Conservation (phyloP, 495 filamentous ascomycete species). For the Aspergillus steynii region DNA sequence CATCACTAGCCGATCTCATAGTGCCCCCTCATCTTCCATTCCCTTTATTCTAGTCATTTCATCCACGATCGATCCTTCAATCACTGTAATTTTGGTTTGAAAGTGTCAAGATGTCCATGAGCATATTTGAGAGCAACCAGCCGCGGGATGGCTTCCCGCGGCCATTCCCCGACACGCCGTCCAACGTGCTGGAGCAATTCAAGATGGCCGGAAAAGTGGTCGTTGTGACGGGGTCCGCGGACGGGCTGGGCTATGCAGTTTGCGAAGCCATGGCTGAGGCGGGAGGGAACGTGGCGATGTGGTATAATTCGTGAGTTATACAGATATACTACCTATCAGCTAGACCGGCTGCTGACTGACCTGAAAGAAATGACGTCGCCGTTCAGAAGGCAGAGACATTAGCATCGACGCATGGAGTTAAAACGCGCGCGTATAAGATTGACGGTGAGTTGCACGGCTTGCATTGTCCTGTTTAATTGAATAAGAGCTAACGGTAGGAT, state of each 20-base stretch:
- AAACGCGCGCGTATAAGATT: conserved; percentile 39
- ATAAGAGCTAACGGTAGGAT: background rate
- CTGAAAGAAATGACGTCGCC: conserved; percentile 31
- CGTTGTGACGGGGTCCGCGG: conserved; percentile 35
- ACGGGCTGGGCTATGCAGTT: conserved; percentile 38
- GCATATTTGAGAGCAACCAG: conserved; percentile 33
- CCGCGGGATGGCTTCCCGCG: conserved; percentile 39
- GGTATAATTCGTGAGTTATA: conserved; percentile 41
- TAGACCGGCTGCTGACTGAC: too few relatives aligned
- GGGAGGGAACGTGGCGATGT: conserved; percentile 31
- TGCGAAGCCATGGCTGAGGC: conserved; percentile 39
- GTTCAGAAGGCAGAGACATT: conserved; percentile 34
- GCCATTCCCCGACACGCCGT: conserved; percentile 41
- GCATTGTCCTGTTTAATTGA: background rate
- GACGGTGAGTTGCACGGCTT: conserved; percentile 28
- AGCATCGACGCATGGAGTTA: conserved; percentile 33
- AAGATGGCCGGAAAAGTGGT: conserved; percentile 42
- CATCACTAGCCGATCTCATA: too few relatives aligned
- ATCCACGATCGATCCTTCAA: too few relatives aligned
- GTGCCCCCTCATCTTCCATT: too few relatives aligned
- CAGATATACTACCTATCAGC: too few relatives aligned
- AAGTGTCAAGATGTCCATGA: conserved; percentile 49
- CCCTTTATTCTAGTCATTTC: too few relatives aligned
- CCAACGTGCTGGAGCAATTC: conserved; percentile 47
- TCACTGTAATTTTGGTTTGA: too few relatives aligned